Conservation (phyloP, 768 basidiomycete species). For the Clitopilus passeckerianus region DNA sequence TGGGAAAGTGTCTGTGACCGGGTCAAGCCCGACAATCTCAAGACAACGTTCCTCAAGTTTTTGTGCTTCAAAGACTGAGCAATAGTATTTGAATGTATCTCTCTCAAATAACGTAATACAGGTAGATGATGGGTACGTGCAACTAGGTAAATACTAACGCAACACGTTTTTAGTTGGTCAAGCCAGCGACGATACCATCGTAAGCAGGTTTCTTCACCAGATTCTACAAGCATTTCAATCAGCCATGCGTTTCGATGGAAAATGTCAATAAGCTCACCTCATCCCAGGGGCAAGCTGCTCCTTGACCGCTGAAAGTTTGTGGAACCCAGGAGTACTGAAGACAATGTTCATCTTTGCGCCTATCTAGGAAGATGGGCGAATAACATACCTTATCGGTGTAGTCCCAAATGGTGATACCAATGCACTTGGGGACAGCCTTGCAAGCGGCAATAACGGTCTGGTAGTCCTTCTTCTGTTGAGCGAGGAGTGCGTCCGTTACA, state of each 20-base stretch:
- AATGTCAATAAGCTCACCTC: slow-evolving; percentile 13
- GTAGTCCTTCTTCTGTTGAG: slow-evolving; percentile 57
- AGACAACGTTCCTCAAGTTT: no score
- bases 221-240: slow-evolving; percentile 18
- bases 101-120: no score
- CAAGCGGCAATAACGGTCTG: slow-evolving; percentile 52
- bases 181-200: slow-evolving; percentile 34
- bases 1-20: background rate
- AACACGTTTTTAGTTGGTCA: slow-evolving; percentile 3
- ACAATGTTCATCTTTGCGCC: background rate
- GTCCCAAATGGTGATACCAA: slow-evolving; percentile 45
- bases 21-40: no score
- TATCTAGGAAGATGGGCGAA: background rate
- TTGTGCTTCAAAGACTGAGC: no score
- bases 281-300: slow-evolving; percentile 31
- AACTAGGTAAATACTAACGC: no score
- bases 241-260: background rate
- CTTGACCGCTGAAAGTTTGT: slow-evolving; percentile 28
- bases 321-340: slow-evolving; percentile 32
- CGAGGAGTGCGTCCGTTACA: slow-evolving; percentile 38
- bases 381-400: slow-evolving; percentile 34
- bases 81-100: no score
- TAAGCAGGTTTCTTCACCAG: slow-evolving; percentile 37
- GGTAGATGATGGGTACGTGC: no score
- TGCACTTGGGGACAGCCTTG: slow-evolving; percentile 32